A percentile compares a stretch with the other conserved stretches of the same genome.
These are phyloP conservation scores for Exidia glandulosa DNA, from an alignment of 768 basidiomycete genomes.

Conservation along the genomic window DNA sequence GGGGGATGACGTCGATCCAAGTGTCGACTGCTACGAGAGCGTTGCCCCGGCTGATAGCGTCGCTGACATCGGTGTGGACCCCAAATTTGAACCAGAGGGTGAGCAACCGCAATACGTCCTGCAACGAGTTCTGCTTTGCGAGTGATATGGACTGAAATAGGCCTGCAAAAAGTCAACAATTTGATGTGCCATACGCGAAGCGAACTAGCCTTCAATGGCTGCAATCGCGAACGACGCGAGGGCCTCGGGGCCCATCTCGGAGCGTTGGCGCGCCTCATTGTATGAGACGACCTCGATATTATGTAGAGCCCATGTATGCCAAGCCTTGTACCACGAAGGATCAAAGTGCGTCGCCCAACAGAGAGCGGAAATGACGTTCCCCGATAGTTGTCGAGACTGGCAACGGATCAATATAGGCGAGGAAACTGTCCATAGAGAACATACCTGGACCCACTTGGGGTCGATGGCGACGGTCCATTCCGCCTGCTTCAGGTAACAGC, in stretches of 20 bases:
- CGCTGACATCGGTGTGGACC: conserved; percentile 84
- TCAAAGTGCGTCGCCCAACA: conserved; percentile 32
- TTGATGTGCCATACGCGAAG: background rate
- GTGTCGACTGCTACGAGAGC: conserved; percentile 21
- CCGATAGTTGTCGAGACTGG: conserved; percentile 23
- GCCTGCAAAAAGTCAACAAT: conserved; percentile 16
- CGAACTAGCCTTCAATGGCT: conserved; percentile 54
- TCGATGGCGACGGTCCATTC: conserved; percentile 21
- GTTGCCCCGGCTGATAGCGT: conserved; percentile 31
- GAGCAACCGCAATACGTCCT: conserved; percentile 85
- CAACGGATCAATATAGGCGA: conserved; percentile 14
- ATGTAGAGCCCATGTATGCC: conserved; percentile 38
- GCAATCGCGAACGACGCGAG: conserved; percentile 81
- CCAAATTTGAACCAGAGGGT: conserved; percentile 91
- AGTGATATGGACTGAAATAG: conserved; percentile 94
- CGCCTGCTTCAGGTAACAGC: conserved; percentile 37
- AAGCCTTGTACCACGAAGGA: conserved; percentile 38
- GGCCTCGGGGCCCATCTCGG: conserved; percentile 35
- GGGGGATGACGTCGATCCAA: conserved; percentile 38
- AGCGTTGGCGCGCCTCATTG: conserved; percentile 52
- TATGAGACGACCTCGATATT: conserved; percentile 44
- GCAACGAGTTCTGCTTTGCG: conserved; percentile 80
- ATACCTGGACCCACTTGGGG: background rate
- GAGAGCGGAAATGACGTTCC: conserved; percentile 28
- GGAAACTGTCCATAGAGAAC: conserved; percentile 15